Base-by-base conservation (phyloP, 2,329 filamentous ascomycete genomes). In the Arthrobotrys conoides region DNA sequence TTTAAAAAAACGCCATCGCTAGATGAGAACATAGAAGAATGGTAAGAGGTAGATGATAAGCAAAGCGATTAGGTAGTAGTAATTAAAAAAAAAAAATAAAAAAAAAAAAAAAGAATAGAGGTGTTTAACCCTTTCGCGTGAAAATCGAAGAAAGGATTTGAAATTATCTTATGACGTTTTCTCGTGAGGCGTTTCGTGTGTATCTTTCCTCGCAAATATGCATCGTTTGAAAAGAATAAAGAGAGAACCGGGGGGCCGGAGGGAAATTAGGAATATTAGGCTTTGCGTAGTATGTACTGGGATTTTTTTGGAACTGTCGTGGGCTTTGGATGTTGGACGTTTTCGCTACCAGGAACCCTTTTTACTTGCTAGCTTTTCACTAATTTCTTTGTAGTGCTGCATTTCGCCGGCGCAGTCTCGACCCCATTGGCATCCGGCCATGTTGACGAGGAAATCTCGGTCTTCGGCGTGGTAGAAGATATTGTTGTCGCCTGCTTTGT, bases 391-490 rank as follows among this genome's bases (percentile, higher is more conserved):
- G 86, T 94, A 99, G 84, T 92, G 91, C 86, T 97, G 97, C 90
- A 99, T 97, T 86, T 99, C 96, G 44, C 91, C 91, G 95, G 95
- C 98, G 84, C 96, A 99, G 85, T 99, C 95, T 63, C 96, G 90
- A 3, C 95, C 95, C 92, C 93, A 98, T 84, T 97, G 92, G 84
- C 96, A 99, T 3, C 96, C 96, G 5, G 96, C 96, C 95, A 99
- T 98, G 85, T 97, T 99, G 82, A 99, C 95, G 57, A 98, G 82
- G 83, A 99, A 97, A 84, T 99, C 96, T 30, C 93, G 90, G 76
- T 96, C 94, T 49, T 89, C 87, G 84, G 96, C 88, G 81, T 92
- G 88, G 84, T 99, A 99, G 85, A 99, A 96, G 79, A 96, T 91
- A 16, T 88, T 88, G 0, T 90, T 88, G 82, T 97, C 90, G 82